Evolutionary conservation across 371 early-diverging fungal genomes (phyloP).

Genomic region (Apophysomyces ossiformis): DNA sequence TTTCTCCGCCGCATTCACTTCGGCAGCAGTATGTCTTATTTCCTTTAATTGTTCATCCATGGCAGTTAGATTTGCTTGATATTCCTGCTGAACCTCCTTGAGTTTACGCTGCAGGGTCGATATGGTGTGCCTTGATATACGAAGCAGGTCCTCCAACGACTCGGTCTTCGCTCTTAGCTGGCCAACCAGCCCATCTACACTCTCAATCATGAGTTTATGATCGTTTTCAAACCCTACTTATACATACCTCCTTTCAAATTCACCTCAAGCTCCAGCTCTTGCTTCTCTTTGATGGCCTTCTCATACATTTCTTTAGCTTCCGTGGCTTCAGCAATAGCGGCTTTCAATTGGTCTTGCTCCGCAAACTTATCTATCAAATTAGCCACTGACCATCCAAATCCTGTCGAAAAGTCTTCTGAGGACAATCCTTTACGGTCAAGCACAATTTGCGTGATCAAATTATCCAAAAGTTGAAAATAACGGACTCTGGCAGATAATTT

Average conservation of each 20-base stretch:
- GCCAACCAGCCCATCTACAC: slow-evolving; percentile 32
- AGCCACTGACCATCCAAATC: slow-evolving; percentile 69
- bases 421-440: slow-evolving; percentile 73
- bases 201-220: neutral
- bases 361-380: slow-evolving; percentile 79
- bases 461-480: slow-evolving; percentile 82
- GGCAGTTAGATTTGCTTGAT: slow-evolving; percentile 65
- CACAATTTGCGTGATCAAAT: slow-evolving; percentile 80
- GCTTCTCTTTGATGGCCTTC: slow-evolving; percentile 56
- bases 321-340: slow-evolving; percentile 71
- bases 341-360: slow-evolving; percentile 77
- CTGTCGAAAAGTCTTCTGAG: slow-evolving; percentile 59
- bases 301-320: slow-evolving; percentile 58
- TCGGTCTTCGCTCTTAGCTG: slow-evolving; percentile 73
- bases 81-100: slow-evolving; percentile 67
- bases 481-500: slow-evolving; percentile 48
- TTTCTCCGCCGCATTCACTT: slow-evolving; percentile 57
- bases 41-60: slow-evolving; percentile 77
- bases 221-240: neutral
- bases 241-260: slow-evolving; percentile 63
- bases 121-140: slow-evolving; percentile 82
- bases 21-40: slow-evolving; percentile 60
- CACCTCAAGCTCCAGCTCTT: slow-evolving; percentile 76
- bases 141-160: slow-evolving; percentile 78
- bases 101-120: slow-evolving; percentile 76